These are phyloP conservation scores for Termitomyces sp. DNA, from an alignment of 768 basidiomycete species.

Conservation along the genomic window DNA sequence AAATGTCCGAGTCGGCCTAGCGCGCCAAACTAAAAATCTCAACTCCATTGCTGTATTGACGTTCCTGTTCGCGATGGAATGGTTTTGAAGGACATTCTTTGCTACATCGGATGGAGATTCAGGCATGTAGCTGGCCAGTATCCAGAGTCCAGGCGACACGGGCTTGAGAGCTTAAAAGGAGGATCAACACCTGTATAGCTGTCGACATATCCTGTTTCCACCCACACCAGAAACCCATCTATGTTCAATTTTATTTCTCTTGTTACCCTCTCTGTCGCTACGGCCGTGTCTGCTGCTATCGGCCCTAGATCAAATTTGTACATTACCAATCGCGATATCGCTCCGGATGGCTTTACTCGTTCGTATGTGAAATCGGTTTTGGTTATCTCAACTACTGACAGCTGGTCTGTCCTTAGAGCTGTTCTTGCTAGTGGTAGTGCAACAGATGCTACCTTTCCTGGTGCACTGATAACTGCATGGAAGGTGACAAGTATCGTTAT, in stretches of 20 bases:
- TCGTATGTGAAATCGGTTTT: background rate
- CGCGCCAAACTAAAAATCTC: too few relatives aligned
- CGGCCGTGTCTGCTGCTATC: background rate
- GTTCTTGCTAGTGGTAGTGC: background rate
- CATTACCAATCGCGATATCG: background rate
- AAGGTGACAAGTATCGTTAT: background rate
- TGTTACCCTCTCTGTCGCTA: too few relatives aligned
- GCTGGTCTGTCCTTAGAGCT: background rate
- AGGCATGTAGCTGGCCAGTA: too few relatives aligned
- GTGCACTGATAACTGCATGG: background rate
- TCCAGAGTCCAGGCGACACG: too few relatives aligned
- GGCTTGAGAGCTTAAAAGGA: too few relatives aligned
- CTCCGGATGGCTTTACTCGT: background rate
- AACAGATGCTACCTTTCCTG: background rate
- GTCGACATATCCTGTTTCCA: background rate
- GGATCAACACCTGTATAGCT: background rate
- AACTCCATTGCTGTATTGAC: too few relatives aligned
- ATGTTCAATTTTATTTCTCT: too few relatives aligned
- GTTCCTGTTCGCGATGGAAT: too few relatives aligned
- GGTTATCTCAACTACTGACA: too few relatives aligned
- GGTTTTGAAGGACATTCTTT: too few relatives aligned
- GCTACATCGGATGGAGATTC: too few relatives aligned
- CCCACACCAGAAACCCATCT: background rate
- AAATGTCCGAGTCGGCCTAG: background rate
- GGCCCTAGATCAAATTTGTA: background rate